Evolutionary conservation across 306 rosid species (phyloP).

Genomic region (Elaeagnus macrophylla): DNA sequence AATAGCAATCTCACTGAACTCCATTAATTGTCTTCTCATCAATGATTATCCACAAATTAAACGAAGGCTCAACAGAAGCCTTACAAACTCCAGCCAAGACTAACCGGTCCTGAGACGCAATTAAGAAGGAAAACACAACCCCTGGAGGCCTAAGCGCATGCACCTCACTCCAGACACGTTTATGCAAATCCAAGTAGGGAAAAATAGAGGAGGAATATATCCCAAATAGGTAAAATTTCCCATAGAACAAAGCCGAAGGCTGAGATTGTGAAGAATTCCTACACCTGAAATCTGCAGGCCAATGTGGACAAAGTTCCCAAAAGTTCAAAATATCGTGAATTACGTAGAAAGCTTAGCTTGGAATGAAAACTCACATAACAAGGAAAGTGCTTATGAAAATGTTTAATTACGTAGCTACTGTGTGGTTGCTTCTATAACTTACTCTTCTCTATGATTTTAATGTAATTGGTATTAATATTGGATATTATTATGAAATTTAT

Average conservation of each 20-base stretch:
- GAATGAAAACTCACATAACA: too few species aligned
- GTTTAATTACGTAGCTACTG: too few species aligned
- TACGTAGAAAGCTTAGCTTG: too few species aligned
- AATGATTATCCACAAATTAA: constrained; percentile 58
- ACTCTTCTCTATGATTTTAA: too few species aligned
- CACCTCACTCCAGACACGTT: constrained; percentile 57
- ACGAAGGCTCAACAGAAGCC: constrained; percentile 35
- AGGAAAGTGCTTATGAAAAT: too few species aligned
- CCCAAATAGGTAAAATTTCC: constrained; percentile 51
- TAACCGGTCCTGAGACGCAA: constrained; percentile 45
- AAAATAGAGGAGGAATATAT: constrained; percentile 55
- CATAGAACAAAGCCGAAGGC: constrained; percentile 55
- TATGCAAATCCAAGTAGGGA: constrained; percentile 48
- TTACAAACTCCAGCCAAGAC: constrained; percentile 62
- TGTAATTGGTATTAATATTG: too few species aligned
- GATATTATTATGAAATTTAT: too few species aligned
- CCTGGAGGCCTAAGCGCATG: constrained; percentile 59
- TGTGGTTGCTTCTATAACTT: too few species aligned
- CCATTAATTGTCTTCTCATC: constrained; percentile 61
- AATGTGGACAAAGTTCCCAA: constrained; percentile 58
- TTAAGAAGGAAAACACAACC: constrained; percentile 53
- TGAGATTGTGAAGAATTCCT: constrained; percentile 58
- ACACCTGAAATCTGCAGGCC: constrained; percentile 59
- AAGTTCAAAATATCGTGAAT: too few species aligned
- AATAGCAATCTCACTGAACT: constrained; percentile 39